Evolutionary conservation across 1,284 basidiomycete species (phyloP).

Genomic region (Malassezia psittaci): DNA sequence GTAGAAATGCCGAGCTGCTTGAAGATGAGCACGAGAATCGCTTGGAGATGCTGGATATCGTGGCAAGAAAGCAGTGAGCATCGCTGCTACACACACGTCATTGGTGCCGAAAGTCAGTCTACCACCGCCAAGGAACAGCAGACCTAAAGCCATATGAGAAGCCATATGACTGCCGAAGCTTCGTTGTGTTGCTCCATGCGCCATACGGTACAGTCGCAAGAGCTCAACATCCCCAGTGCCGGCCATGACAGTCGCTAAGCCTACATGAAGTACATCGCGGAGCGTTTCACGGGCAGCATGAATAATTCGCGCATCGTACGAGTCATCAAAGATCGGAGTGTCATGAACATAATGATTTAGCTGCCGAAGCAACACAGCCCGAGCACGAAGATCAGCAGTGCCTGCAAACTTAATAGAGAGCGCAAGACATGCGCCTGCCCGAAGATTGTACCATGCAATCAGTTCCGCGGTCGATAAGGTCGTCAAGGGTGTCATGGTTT

Average conservation of each 20-base stretch:
- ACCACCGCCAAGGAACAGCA: slow-evolving; percentile 88
- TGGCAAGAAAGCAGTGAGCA: slow-evolving; percentile 75
- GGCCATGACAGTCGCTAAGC: slow-evolving; percentile 83
- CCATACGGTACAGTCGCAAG: slow-evolving; percentile 73
- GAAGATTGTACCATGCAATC: slow-evolving; percentile 35
- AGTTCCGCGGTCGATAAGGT: slow-evolving; percentile 22
- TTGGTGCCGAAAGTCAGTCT: slow-evolving; percentile 85
- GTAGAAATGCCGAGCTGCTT: slow-evolving; percentile 91
- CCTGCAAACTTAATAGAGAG: slow-evolving; percentile 88
- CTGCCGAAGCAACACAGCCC: slow-evolving; percentile 67
- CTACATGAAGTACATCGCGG: slow-evolving; percentile 71
- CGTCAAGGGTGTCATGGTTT: slow-evolving; percentile 54
- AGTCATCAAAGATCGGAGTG: slow-evolving; percentile 21
- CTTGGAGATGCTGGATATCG: slow-evolving; percentile 57
- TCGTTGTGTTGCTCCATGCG: slow-evolving; percentile 54
- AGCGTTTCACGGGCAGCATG: slow-evolving; percentile 78
- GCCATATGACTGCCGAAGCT: slow-evolving; percentile 82
- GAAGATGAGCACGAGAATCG: slow-evolving; percentile 83
- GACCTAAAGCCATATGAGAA: slow-evolving; percentile 77
- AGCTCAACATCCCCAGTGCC: slow-evolving; percentile 89
- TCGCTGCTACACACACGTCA: slow-evolving; percentile 75
- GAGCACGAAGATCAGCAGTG: slow-evolving; percentile 56
- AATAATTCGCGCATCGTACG: slow-evolving; percentile 21
- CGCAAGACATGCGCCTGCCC: slow-evolving; percentile 76
- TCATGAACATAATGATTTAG: slow-evolving; percentile 52